Evolutionary conservation across 176 grass and related monocot species (phyloP).

Genomic region (Poa annua): DNA sequence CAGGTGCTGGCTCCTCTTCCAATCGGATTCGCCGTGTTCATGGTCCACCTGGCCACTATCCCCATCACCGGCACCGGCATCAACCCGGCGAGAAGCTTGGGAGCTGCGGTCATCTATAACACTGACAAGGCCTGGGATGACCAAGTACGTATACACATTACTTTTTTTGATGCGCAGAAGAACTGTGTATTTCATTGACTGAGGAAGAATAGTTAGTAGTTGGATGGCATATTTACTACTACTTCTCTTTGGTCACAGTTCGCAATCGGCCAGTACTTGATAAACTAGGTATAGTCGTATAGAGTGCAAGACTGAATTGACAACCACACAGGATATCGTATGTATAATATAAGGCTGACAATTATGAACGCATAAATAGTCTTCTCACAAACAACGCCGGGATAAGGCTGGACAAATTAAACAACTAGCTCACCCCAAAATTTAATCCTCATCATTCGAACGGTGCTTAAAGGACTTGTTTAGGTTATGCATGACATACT

Average conservation of each 20-base stretch:
- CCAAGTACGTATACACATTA: conserved; percentile 50
- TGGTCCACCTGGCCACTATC: conserved; percentile 90
- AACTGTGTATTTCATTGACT: too few species aligned
- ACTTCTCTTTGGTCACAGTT: conserved; percentile 10
- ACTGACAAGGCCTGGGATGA: conserved; percentile 69
- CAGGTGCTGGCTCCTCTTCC: conserved; percentile 93
- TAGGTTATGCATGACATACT: conserved; percentile 44
- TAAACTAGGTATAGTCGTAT: neutral
- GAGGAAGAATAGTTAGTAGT: too few species aligned
- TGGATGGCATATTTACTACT: neutral
- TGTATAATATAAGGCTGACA: neutral
- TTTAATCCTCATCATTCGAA: neutral
- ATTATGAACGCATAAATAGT: neutral
- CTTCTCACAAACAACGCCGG: conserved; percentile 23
- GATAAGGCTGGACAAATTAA: conserved; percentile 24
- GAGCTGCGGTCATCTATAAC: conserved; percentile 82
- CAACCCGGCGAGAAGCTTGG: conserved; percentile 86
- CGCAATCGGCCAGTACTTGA: conserved; percentile 10
- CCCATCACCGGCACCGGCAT: conserved; percentile 93
- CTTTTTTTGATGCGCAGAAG: too few species aligned
- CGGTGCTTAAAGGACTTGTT: conserved; percentile 6
- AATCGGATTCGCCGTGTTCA: conserved; percentile 90
- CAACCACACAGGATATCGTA: neutral
- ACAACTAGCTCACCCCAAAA: neutral
- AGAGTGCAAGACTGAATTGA: neutral